Conservation (phyloP, 805 yeast genomes). For the Yarrowia yakushimensis region DNA sequence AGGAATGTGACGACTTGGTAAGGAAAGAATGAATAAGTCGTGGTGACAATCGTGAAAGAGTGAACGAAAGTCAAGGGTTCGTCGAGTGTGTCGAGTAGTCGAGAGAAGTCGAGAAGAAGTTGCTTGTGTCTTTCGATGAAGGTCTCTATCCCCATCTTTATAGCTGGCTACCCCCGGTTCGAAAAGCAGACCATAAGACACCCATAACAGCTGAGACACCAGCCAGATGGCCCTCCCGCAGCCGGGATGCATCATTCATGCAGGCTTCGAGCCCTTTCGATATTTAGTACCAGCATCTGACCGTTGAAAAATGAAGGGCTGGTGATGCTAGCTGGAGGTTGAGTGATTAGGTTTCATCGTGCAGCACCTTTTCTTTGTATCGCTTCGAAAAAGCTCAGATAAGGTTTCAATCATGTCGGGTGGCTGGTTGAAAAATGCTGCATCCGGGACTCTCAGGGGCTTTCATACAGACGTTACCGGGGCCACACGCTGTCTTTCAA, state of each 20-base stretch:
- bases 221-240: neutral
- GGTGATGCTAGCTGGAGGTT: conserved; percentile 3
- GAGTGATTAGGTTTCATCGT: neutral
- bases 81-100: neutral
- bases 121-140: neutral
- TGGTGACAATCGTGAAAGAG: conserved; percentile 6
- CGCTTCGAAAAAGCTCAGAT: neutral
- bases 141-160: neutral
- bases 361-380: neutral
- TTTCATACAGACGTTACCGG: neutral
- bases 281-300: neutral
- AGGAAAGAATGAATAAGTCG: conserved; percentile 3
- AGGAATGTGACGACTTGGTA: neutral
- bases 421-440: neutral
- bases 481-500: neutral
- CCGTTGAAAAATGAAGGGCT: neutral
- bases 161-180: neutral
- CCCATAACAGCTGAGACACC: neutral
- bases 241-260: neutral
- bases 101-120: neutral
- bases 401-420: neutral
- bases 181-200: neutral
- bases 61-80: neutral
- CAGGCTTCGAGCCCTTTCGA: neutral
- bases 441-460: neutral